Conservation (phyloP, 108 stramenopile species). For the Cyclotella cryptica region DNA sequence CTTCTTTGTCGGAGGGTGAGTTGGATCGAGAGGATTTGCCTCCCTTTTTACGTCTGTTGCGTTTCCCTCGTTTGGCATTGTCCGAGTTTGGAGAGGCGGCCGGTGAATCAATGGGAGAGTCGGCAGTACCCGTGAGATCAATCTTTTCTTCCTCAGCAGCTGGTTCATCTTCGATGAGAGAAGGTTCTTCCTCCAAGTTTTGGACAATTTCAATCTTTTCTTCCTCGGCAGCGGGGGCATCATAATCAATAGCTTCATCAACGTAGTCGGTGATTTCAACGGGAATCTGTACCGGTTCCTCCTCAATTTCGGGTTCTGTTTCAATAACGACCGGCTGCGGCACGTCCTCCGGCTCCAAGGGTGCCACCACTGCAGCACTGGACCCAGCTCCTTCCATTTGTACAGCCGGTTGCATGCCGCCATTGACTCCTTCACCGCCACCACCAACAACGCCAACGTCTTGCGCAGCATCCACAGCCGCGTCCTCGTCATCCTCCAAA, state of each 20-base stretch:
- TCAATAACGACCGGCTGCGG: no score
- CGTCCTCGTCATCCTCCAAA: conserved; percentile 45
- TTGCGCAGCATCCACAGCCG: conserved; percentile 19
- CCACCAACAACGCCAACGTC: conserved; percentile 15
- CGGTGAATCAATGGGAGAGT: conserved; percentile 19
- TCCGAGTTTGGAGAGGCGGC: conserved; percentile 30
- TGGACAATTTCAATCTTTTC: conserved; percentile 34
- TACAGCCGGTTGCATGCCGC: no score
- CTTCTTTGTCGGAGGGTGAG: conserved; percentile 34
- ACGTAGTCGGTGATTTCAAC: conserved; percentile 6
- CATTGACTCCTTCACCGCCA: no score
- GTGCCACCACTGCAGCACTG: no score
- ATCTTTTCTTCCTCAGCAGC: conserved; percentile 43
- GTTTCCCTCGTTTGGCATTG: conserved; percentile 36
- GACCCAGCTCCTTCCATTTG: no score
- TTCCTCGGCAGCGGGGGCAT: conserved; percentile 48
- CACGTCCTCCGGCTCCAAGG: no score
- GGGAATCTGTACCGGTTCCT: conserved; percentile 12
- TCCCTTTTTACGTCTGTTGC: conserved; percentile 35
- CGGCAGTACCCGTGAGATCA: conserved; percentile 40
- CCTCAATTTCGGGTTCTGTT: no score
- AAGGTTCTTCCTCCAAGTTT: conserved; percentile 21
- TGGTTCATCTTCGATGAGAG: conserved; percentile 27
- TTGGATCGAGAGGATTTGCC: conserved; percentile 56
- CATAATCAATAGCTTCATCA: conserved; percentile 30